Percentiles rank a stretch among this genome's conserved stretches.
phyloP scores from a whole-genome alignment of 768 basidiomycete genomes.

The Leucocoprinus leucothites region DNA sequence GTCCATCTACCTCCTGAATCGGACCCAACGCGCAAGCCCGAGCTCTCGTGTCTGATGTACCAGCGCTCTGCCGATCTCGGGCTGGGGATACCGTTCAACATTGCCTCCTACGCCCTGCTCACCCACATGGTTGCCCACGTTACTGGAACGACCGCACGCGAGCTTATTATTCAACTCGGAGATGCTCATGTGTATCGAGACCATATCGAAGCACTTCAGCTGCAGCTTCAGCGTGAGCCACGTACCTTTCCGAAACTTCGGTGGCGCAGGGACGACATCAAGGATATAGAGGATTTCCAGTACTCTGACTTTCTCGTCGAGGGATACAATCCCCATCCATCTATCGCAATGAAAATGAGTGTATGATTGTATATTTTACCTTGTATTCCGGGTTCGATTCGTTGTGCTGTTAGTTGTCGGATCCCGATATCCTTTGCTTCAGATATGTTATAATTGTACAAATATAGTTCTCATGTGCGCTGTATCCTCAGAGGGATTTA shows the following conservation, averaged over 20 bases:
- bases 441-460: too few species aligned
- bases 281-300: slow-evolving; percentile 76
- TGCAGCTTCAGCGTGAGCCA: slow-evolving; percentile 78
- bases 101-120: slow-evolving; percentile 95
- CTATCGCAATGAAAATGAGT: slow-evolving; percentile 96
- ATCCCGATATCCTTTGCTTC: too few species aligned
- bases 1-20: slow-evolving; percentile 75
- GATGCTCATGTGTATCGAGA: slow-evolving; percentile 97
- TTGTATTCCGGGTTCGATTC: background rate
- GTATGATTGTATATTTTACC: slow-evolving; percentile 30
- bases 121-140: slow-evolving; percentile 98
- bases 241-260: slow-evolving; percentile 77
- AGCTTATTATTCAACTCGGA: slow-evolving; percentile 93
- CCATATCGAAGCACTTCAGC: slow-evolving; percentile 83
- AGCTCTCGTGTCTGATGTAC: slow-evolving; percentile 93
- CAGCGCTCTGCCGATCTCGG: slow-evolving; percentile 97
- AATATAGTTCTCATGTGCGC: too few species aligned
- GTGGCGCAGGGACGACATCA: slow-evolving; percentile 64
- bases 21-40: slow-evolving; percentile 50
- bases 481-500: too few species aligned
- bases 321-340: slow-evolving; percentile 80
- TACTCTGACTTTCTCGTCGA: slow-evolving; percentile 82
- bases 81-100: slow-evolving; percentile 98
- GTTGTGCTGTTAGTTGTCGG: background rate
- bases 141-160: slow-evolving; percentile 81